Evolutionary conservation across 306 rosid species (phyloP), one percentile per base, ranked within the genome.

Genomic region (Prunus fruticosa): DNA sequence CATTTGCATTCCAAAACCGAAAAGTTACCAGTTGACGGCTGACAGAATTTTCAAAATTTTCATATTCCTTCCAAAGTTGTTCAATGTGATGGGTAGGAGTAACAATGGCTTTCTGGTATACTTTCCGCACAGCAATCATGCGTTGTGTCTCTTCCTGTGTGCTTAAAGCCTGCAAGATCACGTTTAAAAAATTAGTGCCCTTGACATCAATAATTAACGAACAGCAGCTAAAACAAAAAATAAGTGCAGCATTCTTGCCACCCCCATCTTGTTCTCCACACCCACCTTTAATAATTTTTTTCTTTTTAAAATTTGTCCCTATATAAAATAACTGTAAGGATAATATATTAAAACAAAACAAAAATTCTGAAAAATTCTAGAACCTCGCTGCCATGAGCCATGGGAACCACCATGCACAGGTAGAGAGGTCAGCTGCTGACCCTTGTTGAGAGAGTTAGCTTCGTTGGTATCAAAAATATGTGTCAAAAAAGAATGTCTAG

Each of bases 1-100:
- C 71, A 75, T 63, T 58, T 64, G 64, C 75, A 71, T 61, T 58
- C 27, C 32, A 57, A 43, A 82, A 68, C 15, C 12, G 76, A 84
- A 51, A 70, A 69, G 67, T 85, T 94, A 91, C 98, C 97, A 92
- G 83, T 83, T 92, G 97, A 64, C 97, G 97, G 80, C 92, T 92
- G 57, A 94, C 97, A 34, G 98, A 94, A 77, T 89, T 94, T 87
- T 94, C 98, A 84, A 92, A 92, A 82, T 80, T 94, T 70, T 92
- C 97, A 71, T 94, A 94, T 16, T 94, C 98, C 83, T 82, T 92
- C 98, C 98, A 94, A 34, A 94, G 89, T 76, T 94, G 97, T 82
- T 94, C 98, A 79, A 89, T 85, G 84, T 94, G 94, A 87, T 94
- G 98, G 47, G 89, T 90, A 54, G 98, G 98, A 84, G 92, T 94